Evolutionary conservation across 306 rosid species (phyloP), one percentile per base, ranked within the genome.

Genomic region (Vigna mungo): DNA sequence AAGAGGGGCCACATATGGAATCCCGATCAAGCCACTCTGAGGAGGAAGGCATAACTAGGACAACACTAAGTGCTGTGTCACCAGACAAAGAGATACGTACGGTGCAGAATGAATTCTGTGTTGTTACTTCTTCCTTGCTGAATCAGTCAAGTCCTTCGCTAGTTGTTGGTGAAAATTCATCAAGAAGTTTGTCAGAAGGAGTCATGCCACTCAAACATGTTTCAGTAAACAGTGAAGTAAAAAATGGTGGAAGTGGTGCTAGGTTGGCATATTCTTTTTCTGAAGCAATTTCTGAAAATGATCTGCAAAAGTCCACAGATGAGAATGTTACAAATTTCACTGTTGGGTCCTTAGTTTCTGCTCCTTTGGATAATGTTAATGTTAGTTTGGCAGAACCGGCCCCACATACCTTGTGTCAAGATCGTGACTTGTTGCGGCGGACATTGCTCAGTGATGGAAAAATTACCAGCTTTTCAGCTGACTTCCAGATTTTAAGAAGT

Each of bases 321-420:
- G 41, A 27, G 69, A 73, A 46, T 76, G 78, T 55, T 78, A 21
- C 72, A 48, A 79, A 82, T 82, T 61, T 68, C 62, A 54, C 73
- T 11, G 81, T 32, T 58, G 82, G 81, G 76, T 67, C 71, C 78
- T 81, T 86, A 65, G 48, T 77, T 79, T 72, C 73, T 75, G 71
- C 78, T 78, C 72, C 71, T 53, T 21, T 48, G 76, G 88, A 81
- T 75, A 88, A 80, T 70, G 55, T 10, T 23, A 68, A 58, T 62
- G 74, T 59, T 72, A 71, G 53, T 79, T 79, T 77, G 78, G 68
- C 48, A 56, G 73, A 56, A 68, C 72, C 34, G 52, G 59, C 37
- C 21, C 32, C 64, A 69, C 67, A 63, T 80, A 70, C 81, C 79
- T 78, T 41, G 77, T 16, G 9, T 37, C 58, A 67, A 86, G 81